These are phyloP conservation scores for Arthroderma uncinatum DNA, from an alignment of 2,329 filamentous ascomycete genomes.

Conservation along the genomic window DNA sequence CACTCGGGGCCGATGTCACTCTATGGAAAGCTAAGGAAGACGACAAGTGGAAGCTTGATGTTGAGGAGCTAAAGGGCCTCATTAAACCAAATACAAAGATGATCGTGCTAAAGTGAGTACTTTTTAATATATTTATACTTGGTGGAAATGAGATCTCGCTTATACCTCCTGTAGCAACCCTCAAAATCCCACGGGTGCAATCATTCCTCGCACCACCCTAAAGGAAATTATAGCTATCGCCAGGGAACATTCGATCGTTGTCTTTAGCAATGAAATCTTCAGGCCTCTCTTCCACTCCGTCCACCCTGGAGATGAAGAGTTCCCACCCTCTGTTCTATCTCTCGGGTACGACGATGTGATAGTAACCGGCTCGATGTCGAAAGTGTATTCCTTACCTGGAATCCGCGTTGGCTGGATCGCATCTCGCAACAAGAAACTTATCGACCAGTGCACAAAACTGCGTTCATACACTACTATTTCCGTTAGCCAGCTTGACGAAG, in stretches of 20 bases:
- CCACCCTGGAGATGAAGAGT: constrained; percentile 41
- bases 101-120: constrained; percentile 48
- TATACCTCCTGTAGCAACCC: constrained; percentile 61
- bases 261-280: constrained; percentile 75
- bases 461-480: constrained; percentile 80
- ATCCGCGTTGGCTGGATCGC: constrained; percentile 77
- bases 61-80: constrained; percentile 53
- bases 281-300: constrained; percentile 68
- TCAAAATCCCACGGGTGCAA: constrained; percentile 68
- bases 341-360: constrained; percentile 61
- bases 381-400: constrained; percentile 73
- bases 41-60: constrained; percentile 55
- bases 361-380: constrained; percentile 70
- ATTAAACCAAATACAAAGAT: constrained; percentile 45
- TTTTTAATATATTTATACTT: constrained; percentile 12
- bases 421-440: constrained; percentile 49
- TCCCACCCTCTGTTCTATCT: constrained; percentile 58
- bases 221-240: constrained; percentile 54
- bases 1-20: constrained; percentile 64
- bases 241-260: constrained; percentile 48
- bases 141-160: constrained; percentile 31
- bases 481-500: constrained; percentile 72
- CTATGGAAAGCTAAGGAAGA: constrained; percentile 60
- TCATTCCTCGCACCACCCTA: constrained; percentile 53
- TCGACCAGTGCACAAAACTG: constrained; percentile 52